Percentiles rank a stretch among this genome's conserved stretches.
These are phyloP conservation scores for Chionographis japonica DNA, from an alignment of 106 monocot genomes.

Conservation along the genomic window DNA sequence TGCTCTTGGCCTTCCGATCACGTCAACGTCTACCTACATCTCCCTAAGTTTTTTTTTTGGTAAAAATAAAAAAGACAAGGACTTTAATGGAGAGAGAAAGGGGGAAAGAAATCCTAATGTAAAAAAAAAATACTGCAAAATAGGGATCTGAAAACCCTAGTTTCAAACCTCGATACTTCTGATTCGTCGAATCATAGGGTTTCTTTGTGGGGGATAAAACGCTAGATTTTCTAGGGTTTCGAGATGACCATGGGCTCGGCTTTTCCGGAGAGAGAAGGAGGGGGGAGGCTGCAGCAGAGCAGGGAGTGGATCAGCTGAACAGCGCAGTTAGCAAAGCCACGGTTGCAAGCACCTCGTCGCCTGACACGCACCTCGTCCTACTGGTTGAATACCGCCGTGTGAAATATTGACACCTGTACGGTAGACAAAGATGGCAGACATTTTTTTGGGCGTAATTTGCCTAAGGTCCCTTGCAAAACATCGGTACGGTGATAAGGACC, in stretches of 20 bases:
- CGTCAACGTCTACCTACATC: background rate
- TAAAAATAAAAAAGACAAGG: too few species aligned
- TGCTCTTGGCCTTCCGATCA: background rate
- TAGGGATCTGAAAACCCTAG: background rate
- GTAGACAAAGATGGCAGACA: too few species aligned
- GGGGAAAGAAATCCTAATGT: too few species aligned
- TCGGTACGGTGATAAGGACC: too few species aligned
- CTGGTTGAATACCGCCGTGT: too few species aligned
- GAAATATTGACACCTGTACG: too few species aligned
- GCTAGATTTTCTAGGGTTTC: constrained; percentile 13
- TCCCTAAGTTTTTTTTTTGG: background rate
- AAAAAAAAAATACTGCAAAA: too few species aligned
- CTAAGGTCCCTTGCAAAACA: too few species aligned
- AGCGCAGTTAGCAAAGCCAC: constrained; percentile 9
- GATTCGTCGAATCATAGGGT: background rate
- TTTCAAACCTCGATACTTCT: background rate
- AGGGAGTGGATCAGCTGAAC: constrained; percentile 10
- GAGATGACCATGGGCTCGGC: background rate
- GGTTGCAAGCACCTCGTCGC: background rate
- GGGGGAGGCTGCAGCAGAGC: background rate
- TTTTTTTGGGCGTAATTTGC: too few species aligned
- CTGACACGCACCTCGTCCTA: background rate
- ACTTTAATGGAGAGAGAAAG: too few species aligned
- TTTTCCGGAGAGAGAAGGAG: background rate
- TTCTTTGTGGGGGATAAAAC: background rate